Conservation (phyloP, 345 rosid species). For the Geranium brycei region DNA sequence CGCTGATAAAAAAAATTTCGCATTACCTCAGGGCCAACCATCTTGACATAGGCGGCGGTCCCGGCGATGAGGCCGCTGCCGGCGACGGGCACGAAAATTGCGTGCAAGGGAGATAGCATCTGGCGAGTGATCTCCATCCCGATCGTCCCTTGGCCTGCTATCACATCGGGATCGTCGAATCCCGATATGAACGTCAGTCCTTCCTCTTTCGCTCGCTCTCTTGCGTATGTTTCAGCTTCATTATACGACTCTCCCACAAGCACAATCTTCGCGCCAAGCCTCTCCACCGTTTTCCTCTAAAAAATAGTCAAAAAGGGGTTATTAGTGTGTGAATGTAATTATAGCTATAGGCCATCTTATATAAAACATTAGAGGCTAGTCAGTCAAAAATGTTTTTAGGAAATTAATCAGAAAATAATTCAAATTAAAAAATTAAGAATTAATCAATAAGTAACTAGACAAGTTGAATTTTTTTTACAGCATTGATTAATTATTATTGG, state of each 20-base stretch:
- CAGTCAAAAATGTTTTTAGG: slow-evolving; percentile 78
- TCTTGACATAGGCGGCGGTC: slow-evolving; percentile 87
- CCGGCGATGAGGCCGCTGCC: slow-evolving; percentile 98
- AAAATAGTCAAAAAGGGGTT: background rate
- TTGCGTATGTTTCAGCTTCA: slow-evolving; percentile 79
- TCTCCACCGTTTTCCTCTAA: slow-evolving; percentile 81
- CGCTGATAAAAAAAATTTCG: no score
- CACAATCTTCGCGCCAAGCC: slow-evolving; percentile 72
- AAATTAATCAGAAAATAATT: background rate
- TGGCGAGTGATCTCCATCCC: slow-evolving; percentile 96
- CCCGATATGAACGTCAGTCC: slow-evolving; percentile 71
- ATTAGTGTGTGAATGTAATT: no score
- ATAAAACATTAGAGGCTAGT: slow-evolving; percentile 24
- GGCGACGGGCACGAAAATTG: slow-evolving; percentile 92
- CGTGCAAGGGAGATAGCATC: slow-evolving; percentile 60
- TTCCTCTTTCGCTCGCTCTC: slow-evolving; percentile 52
- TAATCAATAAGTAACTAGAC: no score
- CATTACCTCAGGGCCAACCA: slow-evolving; percentile 70
- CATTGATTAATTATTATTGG: no score
- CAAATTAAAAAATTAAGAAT: no score
- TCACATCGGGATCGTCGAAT: slow-evolving; percentile 92
- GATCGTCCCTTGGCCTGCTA: slow-evolving; percentile 85
- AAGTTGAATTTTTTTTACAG: no score
- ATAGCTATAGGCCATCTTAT: no score
- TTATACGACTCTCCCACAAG: slow-evolving; percentile 86